Base-by-base conservation (phyloP, 1,139 yeast genomes). In the Suhomyces atakaporum region DNA sequence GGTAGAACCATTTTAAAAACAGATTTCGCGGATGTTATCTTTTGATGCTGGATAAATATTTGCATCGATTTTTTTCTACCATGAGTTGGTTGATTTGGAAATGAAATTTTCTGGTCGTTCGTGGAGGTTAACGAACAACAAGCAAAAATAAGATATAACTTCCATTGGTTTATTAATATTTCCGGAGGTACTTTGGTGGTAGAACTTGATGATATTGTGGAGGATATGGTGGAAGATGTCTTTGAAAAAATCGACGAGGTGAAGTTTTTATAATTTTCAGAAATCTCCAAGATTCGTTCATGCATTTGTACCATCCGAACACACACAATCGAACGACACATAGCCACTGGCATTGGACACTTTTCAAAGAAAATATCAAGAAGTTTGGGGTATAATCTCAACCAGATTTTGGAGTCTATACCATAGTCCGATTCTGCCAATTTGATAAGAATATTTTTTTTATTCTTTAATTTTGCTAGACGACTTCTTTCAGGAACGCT, bases 371-470 rank as follows among this genome's bases (percentile, higher is more conserved):
- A 79, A 2, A 80, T 71, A 27, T 76, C 80, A 31, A 92, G 64
- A 4, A 94, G 64, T 30, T 75, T 77, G 1, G 97, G 97, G 52
- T 85, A 90, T 1, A 84, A 75, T 47, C 95, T 76, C 50, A 90
- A 83, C 98, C 98, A 94, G 16, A 94, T 66, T 0, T 98, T 96
- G 1, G 95, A 82, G 58, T 94, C 98, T 7, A 92, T 90, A 2
- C 97, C 97, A 53, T 89, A 85, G 44, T 86, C 96, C 2, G 96
- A 85, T 50, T 87, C 96, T 0, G 96, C 96, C 10, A 92, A 63
- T 36, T 80, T 73, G 0, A 85, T 69, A 16, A 94, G 62, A 2
- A 86, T 75, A 21, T 84, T 85, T 42, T 79, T 78, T 46, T 77
- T 81, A 31, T 70, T 69, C 41, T 75, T 78, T 31, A 92, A 61